A percentile compares a stretch with the other conserved stretches of the same genome.
phyloP scores from a whole-genome alignment of 148 eudicot species.

The Dianthus caryophyllus region DNA sequence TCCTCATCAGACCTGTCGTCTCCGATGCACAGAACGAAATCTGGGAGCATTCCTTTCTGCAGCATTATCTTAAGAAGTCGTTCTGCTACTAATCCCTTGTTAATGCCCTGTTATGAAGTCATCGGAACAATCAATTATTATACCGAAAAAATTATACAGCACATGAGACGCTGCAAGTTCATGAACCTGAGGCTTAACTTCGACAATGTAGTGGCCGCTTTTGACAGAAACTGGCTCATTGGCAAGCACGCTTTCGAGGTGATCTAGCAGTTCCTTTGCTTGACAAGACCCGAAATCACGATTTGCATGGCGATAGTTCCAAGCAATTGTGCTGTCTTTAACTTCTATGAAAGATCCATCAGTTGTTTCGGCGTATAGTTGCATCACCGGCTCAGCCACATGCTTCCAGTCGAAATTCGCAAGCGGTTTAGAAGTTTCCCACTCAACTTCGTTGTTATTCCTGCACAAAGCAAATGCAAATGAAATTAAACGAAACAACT shows the following conservation, averaged over 20 bases:
- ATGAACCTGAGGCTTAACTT: slow-evolving; percentile 73
- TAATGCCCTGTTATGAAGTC: slow-evolving; percentile 44
- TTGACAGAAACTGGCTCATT: slow-evolving; percentile 74
- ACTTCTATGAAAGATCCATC: slow-evolving; percentile 69
- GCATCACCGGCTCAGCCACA: slow-evolving; percentile 64
- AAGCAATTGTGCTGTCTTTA: slow-evolving; percentile 65
- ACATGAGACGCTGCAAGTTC: not conserved
- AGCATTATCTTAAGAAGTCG: slow-evolving; percentile 48
- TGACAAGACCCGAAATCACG: slow-evolving; percentile 72
- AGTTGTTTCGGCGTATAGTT: slow-evolving; percentile 60
- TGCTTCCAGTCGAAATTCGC: slow-evolving; percentile 66
- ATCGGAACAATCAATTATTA: not conserved
- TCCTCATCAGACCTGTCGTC: slow-evolving; percentile 81
- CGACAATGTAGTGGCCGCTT: slow-evolving; percentile 62
- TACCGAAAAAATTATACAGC: not conserved
- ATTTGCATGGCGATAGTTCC: slow-evolving; percentile 66
- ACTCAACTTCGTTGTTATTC: slow-evolving; percentile 37
- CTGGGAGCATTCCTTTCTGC: slow-evolving; percentile 56
- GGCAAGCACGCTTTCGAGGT: slow-evolving; percentile 74
- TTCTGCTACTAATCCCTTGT: slow-evolving; percentile 63
- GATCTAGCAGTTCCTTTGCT: slow-evolving; percentile 72
- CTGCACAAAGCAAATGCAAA: slow-evolving; percentile 23
- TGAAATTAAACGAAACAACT: not conserved
- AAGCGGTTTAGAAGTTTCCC: slow-evolving; percentile 51
- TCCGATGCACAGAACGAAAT: slow-evolving; percentile 70